phyloP scores from a whole-genome alignment of 129 eudicot genomes.

The Flaveria linearis region DNA sequence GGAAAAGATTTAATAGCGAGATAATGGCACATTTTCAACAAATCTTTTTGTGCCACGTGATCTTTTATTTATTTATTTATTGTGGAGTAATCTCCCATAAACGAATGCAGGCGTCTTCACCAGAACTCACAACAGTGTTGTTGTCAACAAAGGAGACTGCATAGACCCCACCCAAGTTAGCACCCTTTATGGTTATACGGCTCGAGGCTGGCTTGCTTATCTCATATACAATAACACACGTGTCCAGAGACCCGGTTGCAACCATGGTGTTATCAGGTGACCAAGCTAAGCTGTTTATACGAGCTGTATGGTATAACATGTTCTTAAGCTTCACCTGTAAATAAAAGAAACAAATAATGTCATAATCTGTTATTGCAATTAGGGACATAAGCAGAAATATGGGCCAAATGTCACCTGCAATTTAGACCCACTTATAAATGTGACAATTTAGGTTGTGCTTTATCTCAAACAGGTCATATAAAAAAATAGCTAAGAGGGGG shows the following conservation, averaged over 20 bases:
- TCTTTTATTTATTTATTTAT: constrained; percentile 29
- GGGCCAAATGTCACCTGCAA: constrained; percentile 4
- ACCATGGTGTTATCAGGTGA: constrained; percentile 86
- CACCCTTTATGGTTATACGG: constrained; percentile 82
- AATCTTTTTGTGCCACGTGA: constrained; percentile 15
- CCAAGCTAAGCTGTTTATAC: constrained; percentile 94
- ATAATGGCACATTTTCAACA: constrained; percentile 15
- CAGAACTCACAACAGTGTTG: constrained; percentile 68
- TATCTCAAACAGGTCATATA: background rate
- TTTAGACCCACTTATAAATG: background rate
- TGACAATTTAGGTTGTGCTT: background rate
- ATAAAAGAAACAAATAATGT: background rate
- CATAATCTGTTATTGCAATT: constrained; percentile 20
- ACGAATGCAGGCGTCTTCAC: constrained; percentile 92
- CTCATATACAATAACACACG: constrained; percentile 82
- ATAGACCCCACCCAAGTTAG: constrained; percentile 94
- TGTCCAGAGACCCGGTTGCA: constrained; percentile 96
- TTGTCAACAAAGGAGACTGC: constrained; percentile 79
- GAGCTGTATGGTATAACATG: constrained; percentile 85
- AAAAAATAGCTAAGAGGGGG: no score
- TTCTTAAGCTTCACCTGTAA: constrained; percentile 87
- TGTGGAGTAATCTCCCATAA: constrained; percentile 66
- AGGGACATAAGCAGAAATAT: background rate
- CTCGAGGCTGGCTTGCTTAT: constrained; percentile 74
- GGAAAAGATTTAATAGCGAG: constrained; percentile 19